Evolutionary conservation across 352 stramenopile genomes (phyloP).

Genomic region (Phytophthora europaea): DNA sequence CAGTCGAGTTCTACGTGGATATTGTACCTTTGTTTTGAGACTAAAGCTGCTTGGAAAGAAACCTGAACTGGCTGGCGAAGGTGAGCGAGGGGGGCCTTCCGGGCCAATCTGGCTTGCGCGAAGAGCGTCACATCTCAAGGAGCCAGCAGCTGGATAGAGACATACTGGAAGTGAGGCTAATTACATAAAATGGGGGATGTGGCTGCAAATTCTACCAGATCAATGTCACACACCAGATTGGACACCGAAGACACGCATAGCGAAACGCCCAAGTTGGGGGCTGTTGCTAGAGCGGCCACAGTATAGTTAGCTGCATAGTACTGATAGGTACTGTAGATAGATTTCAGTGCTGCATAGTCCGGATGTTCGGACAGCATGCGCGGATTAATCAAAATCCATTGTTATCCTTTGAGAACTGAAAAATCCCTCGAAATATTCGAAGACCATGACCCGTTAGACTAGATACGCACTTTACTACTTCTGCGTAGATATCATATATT

Average conservation of each 20-base stretch:
- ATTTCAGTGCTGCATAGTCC: neutral
- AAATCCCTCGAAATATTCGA: constrained; percentile 9
- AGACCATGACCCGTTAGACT: neutral
- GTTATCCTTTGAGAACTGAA: neutral
- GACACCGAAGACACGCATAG: constrained; percentile 1
- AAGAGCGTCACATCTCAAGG: constrained; percentile 13
- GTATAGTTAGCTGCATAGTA: neutral
- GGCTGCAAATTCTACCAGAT: constrained; percentile 12
- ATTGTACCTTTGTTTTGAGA: neutral
- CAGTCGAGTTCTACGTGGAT: neutral
- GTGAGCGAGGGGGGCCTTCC: neutral
- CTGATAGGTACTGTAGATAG: neutral
- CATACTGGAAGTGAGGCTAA: neutral
- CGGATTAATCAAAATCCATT: constrained; percentile 42
- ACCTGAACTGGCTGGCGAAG: constrained; percentile 21
- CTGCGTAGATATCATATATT: neutral
- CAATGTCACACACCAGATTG: constrained; percentile 30
- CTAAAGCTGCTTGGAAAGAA: constrained; percentile 7
- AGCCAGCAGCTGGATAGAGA: constrained; percentile 9
- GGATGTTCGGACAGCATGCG: constrained; percentile 6
- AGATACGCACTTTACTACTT: neutral
- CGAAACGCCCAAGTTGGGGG: neutral
- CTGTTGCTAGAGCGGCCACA: neutral
- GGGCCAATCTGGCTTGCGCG: neutral
- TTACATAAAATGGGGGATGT: constrained; percentile 5